phyloP scores from a whole-genome alignment of 306 rosid genomes.

The Macrotyloma uniflorum region DNA sequence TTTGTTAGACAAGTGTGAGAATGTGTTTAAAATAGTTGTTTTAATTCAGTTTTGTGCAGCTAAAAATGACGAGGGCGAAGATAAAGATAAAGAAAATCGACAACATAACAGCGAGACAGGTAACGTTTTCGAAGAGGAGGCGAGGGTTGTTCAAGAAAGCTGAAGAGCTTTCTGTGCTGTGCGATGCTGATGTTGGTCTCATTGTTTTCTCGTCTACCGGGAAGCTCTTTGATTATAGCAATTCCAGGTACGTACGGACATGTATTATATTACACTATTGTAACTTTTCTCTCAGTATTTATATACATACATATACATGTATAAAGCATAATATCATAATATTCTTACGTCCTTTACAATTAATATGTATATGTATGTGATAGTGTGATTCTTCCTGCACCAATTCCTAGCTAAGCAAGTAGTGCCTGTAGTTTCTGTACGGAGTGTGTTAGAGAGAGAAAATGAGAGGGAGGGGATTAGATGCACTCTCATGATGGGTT shows the following conservation, averaged over 20 bases:
- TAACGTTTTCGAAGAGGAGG: conserved; percentile 50
- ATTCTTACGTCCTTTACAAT: background rate
- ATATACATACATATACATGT: background rate
- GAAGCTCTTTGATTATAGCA: conserved; percentile 44
- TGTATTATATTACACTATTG: background rate
- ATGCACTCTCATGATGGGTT: background rate
- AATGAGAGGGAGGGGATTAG: background rate
- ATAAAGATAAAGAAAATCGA: conserved; percentile 49
- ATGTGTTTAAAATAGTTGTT: background rate
- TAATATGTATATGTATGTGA: background rate
- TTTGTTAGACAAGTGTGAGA: background rate
- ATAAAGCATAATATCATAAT: background rate
- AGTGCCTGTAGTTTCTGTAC: background rate
- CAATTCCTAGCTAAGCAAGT: background rate
- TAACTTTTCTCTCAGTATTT: background rate
- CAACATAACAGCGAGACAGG: conserved; percentile 51
- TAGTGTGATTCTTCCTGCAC: background rate
- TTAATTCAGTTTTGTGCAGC: background rate
- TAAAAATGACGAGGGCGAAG: conserved; percentile 40
- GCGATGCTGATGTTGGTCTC: conserved; percentile 48
- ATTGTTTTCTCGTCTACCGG: conserved; percentile 45
- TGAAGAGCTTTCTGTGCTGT: conserved; percentile 45
- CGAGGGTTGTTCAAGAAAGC: conserved; percentile 51
- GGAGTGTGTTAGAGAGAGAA: background rate
- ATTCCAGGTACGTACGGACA: conserved; percentile 33